Evolutionary conservation across 257 asterid genomes (phyloP), one percentile per base, ranked within the genome.

Genomic region (Fraxinus cuspidata): DNA sequence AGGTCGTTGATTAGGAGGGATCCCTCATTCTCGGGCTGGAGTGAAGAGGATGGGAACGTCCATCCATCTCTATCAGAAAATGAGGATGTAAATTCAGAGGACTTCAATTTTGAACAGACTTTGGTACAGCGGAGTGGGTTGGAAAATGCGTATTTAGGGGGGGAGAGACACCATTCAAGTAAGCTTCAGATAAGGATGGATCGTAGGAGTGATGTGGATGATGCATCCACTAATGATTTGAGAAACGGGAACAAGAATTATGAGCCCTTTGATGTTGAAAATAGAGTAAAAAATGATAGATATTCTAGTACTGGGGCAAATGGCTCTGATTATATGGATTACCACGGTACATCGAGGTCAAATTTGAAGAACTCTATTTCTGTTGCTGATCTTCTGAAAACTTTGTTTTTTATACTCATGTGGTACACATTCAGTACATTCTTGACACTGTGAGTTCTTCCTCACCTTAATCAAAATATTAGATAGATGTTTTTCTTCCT

Each of bases 351-450:
- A 34, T 80, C 89, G 25, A 51, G 32, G 70, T 78, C 81, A 71
- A 76, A 74, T n/a, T 37, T 70, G 10, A 80, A 80, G 75, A 84
- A 51, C 78, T 84, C 85, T 80, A 56, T 94, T 70, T 86, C 92
- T 63, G 84, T 77, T 38, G 88, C 94, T 38, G 91, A 91, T 72
- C 88, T 93, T 86, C 87, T 95, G 75, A 95, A 90, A 88, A 95
- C 97, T 8, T 70, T 95, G 83, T 86, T 95, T 69, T 87, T 95
- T 28, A 86, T 95, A 82, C 83, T 96, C 81, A 94, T 87, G 72
- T 96, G 99, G 99, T 96, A 96, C 88, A 92, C 87, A 1, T 92
- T 93, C 94, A 94, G 99, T 86, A 96, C 99, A 81, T 87, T 92
- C 75, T 82, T 96, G 80, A 96, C 99, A 47, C 79, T 96, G 99